Percentiles rank a stretch among this genome's conserved stretches.
Conservation (phyloP, 345 rosid genomes). For the Moricandia arvensis region DNA sequence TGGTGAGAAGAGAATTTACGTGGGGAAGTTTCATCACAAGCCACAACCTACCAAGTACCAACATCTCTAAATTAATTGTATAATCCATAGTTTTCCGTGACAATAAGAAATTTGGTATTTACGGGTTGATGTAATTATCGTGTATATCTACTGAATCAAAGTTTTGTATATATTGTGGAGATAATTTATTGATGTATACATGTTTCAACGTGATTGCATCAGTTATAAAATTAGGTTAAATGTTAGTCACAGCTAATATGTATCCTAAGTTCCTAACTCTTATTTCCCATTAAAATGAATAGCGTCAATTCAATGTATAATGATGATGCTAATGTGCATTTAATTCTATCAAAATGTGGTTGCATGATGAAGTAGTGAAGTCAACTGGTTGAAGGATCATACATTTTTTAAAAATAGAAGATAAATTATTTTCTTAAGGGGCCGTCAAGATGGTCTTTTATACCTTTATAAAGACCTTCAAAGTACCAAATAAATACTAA, state of each 20-base stretch:
- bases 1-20: conserved; percentile 33
- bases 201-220: conserved; percentile 8
- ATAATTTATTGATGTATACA: neutral
- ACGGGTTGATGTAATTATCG: neutral
- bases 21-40: conserved; percentile 30
- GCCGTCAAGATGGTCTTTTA: neutral
- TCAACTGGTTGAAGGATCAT: conserved; percentile 15
- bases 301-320: neutral
- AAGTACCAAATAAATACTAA: neutral
- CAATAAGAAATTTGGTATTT: neutral
- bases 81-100: neutral
- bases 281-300: neutral
- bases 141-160: no score
- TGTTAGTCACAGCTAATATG: neutral
- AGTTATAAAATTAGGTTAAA: conserved; percentile 8
- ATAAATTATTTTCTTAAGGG: neutral
- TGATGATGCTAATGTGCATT: conserved; percentile 4
- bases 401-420: neutral
- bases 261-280: neutral
- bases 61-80: conserved; percentile 1
- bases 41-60: conserved; percentile 37
- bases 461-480: neutral
- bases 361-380: conserved; percentile 3
- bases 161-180: no score
- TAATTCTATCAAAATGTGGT: neutral